Percentiles rank a stretch among this genome's conserved stretches.
Conservation (phyloP, 768 basidiomycete species). For the Tubosaeta sp. region DNA sequence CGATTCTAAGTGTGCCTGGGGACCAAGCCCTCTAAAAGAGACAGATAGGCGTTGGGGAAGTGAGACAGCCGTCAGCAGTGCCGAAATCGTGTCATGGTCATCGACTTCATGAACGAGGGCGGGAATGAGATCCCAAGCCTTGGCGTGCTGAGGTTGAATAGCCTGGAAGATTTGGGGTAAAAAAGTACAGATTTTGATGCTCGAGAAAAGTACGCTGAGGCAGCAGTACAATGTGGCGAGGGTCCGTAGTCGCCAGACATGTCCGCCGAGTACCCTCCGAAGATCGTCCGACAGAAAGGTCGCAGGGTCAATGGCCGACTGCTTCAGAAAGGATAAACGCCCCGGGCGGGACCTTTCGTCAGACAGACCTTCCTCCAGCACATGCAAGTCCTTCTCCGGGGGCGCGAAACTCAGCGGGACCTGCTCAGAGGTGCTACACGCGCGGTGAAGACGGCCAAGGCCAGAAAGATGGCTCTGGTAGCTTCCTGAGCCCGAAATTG, state of each 20-base stretch:
- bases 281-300: conserved; percentile 26
- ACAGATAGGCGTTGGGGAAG: conserved; percentile 33
- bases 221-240: conserved; percentile 38
- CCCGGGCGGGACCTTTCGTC: conserved; percentile 16
- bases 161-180: conserved; percentile 3
- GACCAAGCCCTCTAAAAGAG: conserved; percentile 29
- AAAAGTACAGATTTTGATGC: conserved; percentile 24
- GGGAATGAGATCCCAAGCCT: neutral
- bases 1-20: conserved; percentile 31
- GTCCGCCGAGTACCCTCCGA: conserved; percentile 19
- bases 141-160: neutral
- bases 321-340: conserved; percentile 22
- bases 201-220: conserved; percentile 38
- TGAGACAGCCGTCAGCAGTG: conserved; percentile 29
- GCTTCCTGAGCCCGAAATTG: conserved; percentile 36
- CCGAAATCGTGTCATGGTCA: neutral
- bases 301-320: conserved; percentile 23
- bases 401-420: conserved; percentile 5
- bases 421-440: conserved; percentile 24
- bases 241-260: conserved; percentile 29
- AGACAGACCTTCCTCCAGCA: conserved; percentile 14
- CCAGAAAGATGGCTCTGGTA: conserved; percentile 45
- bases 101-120: neutral
- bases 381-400: conserved; percentile 8
- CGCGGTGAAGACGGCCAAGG: conserved; percentile 40